Conservation (phyloP, 352 stramenopile species). For the Globisporangium cylindrosporum region DNA sequence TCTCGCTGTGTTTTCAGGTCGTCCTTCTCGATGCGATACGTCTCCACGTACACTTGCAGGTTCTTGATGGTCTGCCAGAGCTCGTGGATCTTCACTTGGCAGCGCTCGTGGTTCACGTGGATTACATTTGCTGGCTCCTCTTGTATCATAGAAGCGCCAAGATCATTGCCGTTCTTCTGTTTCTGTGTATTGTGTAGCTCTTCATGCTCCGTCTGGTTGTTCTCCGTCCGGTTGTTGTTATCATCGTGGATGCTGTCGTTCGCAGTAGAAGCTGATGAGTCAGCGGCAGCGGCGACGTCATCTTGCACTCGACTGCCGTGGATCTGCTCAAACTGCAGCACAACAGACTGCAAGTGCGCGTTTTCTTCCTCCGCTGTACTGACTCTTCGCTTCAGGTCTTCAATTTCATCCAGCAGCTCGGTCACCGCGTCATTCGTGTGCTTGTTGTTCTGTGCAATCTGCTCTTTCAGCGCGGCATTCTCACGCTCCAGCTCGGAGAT, state of each 20-base stretch:
- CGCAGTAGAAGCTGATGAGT: not conserved
- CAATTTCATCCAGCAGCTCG: constrained; percentile 15
- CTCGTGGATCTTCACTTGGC: constrained; percentile 65
- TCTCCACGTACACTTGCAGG: constrained; percentile 62
- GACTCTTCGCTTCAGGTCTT: constrained; percentile 11
- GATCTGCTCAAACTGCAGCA: not conserved
- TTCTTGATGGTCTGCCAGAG: constrained; percentile 63
- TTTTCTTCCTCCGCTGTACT: constrained; percentile 8
- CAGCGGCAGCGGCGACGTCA: no score
- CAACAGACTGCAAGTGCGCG: not conserved
- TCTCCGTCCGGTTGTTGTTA: not conserved
- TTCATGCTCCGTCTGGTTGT: constrained; percentile 3
- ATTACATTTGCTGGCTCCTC: not conserved
- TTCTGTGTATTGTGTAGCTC: not conserved
- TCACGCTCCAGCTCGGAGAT: constrained; percentile 14
- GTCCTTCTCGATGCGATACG: constrained; percentile 50
- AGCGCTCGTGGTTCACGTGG: constrained; percentile 38
- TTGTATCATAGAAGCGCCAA: not conserved
- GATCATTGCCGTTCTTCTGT: not conserved
- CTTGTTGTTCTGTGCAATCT: constrained; percentile 1
- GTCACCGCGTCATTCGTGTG: constrained; percentile 1
- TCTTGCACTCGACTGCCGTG: not conserved
- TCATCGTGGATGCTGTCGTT: constrained; percentile 1
- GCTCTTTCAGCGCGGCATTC: constrained; percentile 10
- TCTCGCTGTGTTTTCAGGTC: constrained; percentile 50